Percentiles rank a stretch among this genome's conserved stretches.
Conservation (phyloP, 768 basidiomycete species). For the Gloeophyllum trabeum region DNA sequence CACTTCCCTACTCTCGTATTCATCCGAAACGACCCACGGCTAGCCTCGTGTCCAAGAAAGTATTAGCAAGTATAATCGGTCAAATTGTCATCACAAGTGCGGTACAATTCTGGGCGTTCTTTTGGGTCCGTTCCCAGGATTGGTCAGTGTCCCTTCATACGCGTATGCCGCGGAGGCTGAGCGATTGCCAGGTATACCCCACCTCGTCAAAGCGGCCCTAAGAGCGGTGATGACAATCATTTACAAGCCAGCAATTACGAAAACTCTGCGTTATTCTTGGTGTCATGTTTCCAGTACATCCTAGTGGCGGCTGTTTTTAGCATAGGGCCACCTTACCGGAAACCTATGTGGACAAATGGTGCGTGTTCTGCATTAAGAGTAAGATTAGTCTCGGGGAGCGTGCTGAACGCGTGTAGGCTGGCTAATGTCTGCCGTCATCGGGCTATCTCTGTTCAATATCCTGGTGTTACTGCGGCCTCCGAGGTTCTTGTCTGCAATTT, state of each 20-base stretch:
- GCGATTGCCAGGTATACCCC: slow-evolving; percentile 55
- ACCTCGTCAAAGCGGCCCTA: slow-evolving; percentile 37
- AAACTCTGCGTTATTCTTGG: slow-evolving; percentile 83
- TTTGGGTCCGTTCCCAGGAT: slow-evolving; percentile 76
- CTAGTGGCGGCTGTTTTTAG: slow-evolving; percentile 95
- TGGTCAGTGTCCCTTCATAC: slow-evolving; percentile 43
- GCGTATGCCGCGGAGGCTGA: slow-evolving; percentile 3
- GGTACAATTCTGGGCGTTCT: slow-evolving; percentile 78
- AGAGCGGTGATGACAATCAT: slow-evolving; percentile 45
- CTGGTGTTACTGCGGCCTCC: slow-evolving; percentile 71
- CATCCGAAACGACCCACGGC: slow-evolving; percentile 89
- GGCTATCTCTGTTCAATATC: slow-evolving; percentile 63
- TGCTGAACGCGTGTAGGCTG: too few species aligned
- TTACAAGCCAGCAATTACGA: slow-evolving; percentile 84
- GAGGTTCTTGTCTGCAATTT: slow-evolving; percentile 37
- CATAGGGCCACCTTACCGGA: slow-evolving; percentile 94
- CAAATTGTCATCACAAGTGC: slow-evolving; percentile 81
- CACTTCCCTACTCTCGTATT: slow-evolving; percentile 79
- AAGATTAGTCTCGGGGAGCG: too few species aligned
- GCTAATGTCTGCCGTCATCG: slow-evolving; percentile 68
- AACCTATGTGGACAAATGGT: slow-evolving; percentile 95
- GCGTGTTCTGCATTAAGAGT: too few species aligned
- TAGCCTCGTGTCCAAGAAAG: slow-evolving; percentile 91
- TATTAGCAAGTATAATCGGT: slow-evolving; percentile 85
- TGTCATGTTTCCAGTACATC: slow-evolving; percentile 98